Evolutionary conservation across 2,329 filamentous ascomycete species (phyloP).

Genomic region (Calcarisporium arbuscula): DNA sequence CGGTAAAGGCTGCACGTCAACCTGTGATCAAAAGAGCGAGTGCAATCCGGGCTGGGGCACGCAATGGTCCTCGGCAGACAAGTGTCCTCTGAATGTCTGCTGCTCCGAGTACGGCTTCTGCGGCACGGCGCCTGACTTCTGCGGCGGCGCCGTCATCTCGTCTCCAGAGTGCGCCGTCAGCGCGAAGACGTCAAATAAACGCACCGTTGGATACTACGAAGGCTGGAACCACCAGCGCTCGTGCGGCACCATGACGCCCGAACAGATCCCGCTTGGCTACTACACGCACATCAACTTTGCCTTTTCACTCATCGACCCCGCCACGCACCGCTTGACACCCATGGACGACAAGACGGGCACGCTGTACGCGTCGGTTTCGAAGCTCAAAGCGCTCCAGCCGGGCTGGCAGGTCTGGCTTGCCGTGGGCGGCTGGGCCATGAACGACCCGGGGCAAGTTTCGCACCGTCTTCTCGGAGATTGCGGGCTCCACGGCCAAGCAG

Average conservation of each 20-base stretch:
- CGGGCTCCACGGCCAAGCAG: no score
- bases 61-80: no score
- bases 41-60: no score
- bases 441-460: no score
- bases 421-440: conserved; percentile 36
- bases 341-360: conserved; percentile 2
- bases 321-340: conserved; percentile 14
- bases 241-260: conserved; percentile 18
- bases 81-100: conserved; percentile 29
- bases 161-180: conserved; percentile 18
- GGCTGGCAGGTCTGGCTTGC: conserved; percentile 30
- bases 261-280: conserved; percentile 13
- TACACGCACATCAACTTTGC: conserved; percentile 26
- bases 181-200: conserved; percentile 16
- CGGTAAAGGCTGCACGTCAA: conserved; percentile 16
- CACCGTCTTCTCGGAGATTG: no score
- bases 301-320: conserved; percentile 26
- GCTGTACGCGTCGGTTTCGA: conserved; percentile 1
- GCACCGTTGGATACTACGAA: conserved; percentile 27
- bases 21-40: conserved; percentile 17
- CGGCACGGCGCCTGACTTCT: conserved; percentile 18
- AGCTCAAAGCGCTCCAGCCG: conserved; percentile 19
- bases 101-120: conserved; percentile 27
- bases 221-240: conserved; percentile 12
- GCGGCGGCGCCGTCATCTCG: conserved; percentile 15